phyloP scores from a whole-genome alignment of 345 rosid genomes.

The Brassica rapa region DNA sequence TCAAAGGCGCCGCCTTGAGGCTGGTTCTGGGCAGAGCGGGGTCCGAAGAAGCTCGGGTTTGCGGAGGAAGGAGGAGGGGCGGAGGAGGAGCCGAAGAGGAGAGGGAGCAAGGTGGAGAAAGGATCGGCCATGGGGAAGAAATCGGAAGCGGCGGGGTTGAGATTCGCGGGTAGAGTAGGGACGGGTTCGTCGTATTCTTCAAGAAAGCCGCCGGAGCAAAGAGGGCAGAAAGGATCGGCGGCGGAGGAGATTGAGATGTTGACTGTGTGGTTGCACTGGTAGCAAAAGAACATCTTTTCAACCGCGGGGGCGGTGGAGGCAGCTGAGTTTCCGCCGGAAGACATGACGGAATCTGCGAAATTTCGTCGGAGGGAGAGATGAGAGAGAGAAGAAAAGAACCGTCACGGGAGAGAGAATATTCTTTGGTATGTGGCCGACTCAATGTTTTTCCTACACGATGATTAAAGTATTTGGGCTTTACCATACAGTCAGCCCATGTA shows the following conservation, averaged over 20 bases:
- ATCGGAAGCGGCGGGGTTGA: slow-evolving; percentile 5
- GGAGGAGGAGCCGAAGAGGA: slow-evolving; percentile 35
- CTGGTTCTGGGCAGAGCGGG: neutral
- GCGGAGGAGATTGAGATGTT: slow-evolving; percentile 44
- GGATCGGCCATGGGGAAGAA: slow-evolving; percentile 35
- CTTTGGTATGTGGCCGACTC: slow-evolving; percentile 24
- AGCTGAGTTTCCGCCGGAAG: slow-evolving; percentile 43
- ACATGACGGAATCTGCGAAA: slow-evolving; percentile 38
- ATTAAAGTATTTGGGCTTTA: neutral
- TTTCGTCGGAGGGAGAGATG: slow-evolving; percentile 21
- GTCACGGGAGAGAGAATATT: neutral
- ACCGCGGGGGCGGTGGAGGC: slow-evolving; percentile 35
- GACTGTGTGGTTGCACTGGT: slow-evolving; percentile 65
- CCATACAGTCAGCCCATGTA: neutral
- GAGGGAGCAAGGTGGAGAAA: slow-evolving; percentile 43
- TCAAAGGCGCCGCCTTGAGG: slow-evolving; percentile 42
- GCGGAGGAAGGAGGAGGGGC: slow-evolving; percentile 29
- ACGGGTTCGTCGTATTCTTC: slow-evolving; percentile 62
- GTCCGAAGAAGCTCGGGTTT: slow-evolving; percentile 27
- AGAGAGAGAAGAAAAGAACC: neutral
- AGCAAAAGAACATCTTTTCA: slow-evolving; percentile 57
- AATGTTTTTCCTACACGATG: neutral
- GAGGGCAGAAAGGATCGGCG: slow-evolving; percentile 64
- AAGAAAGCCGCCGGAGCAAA: slow-evolving; percentile 59
- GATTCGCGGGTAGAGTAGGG: slow-evolving; percentile 43